Evolutionary conservation across 2,329 filamentous ascomycete species (phyloP).

Genomic region (Sclerotiophoma versabilis): DNA sequence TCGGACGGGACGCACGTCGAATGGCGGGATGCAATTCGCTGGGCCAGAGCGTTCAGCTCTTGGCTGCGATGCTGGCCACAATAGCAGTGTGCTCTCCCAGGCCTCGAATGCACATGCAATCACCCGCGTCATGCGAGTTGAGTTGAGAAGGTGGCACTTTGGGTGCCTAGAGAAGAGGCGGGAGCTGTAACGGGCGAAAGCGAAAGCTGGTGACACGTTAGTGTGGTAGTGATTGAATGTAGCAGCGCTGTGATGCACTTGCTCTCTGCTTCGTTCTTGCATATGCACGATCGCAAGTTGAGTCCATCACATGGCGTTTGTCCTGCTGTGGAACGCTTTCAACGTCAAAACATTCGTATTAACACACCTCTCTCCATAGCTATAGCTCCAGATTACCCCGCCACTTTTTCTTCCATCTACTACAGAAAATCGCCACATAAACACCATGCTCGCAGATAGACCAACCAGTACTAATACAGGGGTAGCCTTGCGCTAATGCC

Average conservation of each 20-base stretch:
- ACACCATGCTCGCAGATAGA: constrained; percentile 9
- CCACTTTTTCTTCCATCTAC: background rate
- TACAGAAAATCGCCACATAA: background rate
- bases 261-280: too few species aligned
- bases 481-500: constrained; percentile 8
- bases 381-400: background rate
- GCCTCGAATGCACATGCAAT: background rate
- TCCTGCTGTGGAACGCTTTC: too few species aligned
- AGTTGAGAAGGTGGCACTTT: too few species aligned
- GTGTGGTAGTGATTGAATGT: background rate
- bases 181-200: too few species aligned
- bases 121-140: too few species aligned
- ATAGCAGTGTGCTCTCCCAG: background rate
- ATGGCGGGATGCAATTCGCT: background rate
- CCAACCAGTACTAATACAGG: constrained; percentile 13
- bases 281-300: too few species aligned
- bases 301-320: background rate
- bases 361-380: background rate
- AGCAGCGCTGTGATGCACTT: background rate
- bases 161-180: too few species aligned
- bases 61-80: background rate
- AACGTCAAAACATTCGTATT: background rate
- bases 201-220: background rate
- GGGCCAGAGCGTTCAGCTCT: background rate
- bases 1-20: background rate